Evolutionary conservation across 257 asterid species (phyloP), one percentile per base, ranked within the genome.

Genomic region (Penstemon davidsonii): DNA sequence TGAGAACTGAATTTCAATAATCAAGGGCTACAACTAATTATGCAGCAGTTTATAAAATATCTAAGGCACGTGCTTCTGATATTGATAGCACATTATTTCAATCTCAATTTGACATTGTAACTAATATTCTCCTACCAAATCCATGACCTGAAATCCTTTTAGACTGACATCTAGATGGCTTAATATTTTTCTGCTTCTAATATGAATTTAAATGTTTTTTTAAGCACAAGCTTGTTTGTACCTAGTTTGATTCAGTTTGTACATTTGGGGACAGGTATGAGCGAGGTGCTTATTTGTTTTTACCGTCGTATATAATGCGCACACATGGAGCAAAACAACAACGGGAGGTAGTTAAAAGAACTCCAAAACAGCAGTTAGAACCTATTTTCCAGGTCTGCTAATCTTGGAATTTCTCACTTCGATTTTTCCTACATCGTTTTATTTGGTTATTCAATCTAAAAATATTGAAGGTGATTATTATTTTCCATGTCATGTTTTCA

Each of bases 291-390:
- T 78, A 94, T 83, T 75, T 94, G 79, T 91, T 94, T 84, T 75
- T 94, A 68, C 96, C 96, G 37, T 94, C 99, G 40, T 91, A 88
- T 77, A 71, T 94, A 45, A 94, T 94, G 99, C 96, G 99, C 58
- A 94, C 96, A 2, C 99, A 94, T 82, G 96, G 97, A 75, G 95
- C 97, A 73, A 94, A 75, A 82, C 96, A 87, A 73, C 99, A 88
- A 70, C 80, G 96, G 4, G 96, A 88, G 70, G 96, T 86, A 57
- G 52, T 94, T 67, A 94, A 82, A 84, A 86, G 89, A 80, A 71
- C 82, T 71, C 86, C 93, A 13, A 94, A 64, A 75, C 75, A 70
- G 76, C 95, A 91, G 73, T 79, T 94, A 68, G 87, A 81, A 60
- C 93, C 89, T 60, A 76, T 91, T 58, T 91, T 83, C 67, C 81